Percentiles rank a stretch among this genome's conserved stretches.
These are phyloP conservation scores for Aeschynomene evenia DNA, from an alignment of 306 rosid species.

Conservation along the genomic window DNA sequence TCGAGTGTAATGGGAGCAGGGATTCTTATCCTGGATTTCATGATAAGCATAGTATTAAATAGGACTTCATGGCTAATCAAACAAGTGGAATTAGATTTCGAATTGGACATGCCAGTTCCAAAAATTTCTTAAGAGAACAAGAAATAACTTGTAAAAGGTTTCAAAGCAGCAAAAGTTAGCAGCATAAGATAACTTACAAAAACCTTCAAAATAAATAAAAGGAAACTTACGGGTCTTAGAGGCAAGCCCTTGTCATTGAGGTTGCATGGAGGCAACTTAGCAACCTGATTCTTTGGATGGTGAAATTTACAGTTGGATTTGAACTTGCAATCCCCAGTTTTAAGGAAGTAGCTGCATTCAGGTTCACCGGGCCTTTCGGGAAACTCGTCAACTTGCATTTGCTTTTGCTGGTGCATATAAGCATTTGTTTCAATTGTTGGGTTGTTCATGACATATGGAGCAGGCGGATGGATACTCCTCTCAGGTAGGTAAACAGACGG, in stretches of 20 bases:
- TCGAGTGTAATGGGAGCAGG: slow-evolving; percentile 74
- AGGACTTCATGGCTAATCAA: slow-evolving; percentile 11
- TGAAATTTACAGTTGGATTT: slow-evolving; percentile 84
- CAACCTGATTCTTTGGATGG: slow-evolving; percentile 72
- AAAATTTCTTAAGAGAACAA: too few species aligned
- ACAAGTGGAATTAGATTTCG: neutral
- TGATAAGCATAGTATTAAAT: neutral
- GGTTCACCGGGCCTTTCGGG: slow-evolving; percentile 98
- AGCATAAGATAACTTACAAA: slow-evolving; percentile 33
- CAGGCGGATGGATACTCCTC: slow-evolving; percentile 61
- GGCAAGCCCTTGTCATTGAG: slow-evolving; percentile 94
- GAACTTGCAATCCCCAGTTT: slow-evolving; percentile 88
- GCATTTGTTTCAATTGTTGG: slow-evolving; percentile 53
- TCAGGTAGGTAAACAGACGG: slow-evolving; percentile 66
- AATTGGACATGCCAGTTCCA: neutral
- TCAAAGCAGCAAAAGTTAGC: slow-evolving; percentile 1
- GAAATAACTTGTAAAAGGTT: neutral
- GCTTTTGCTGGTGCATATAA: slow-evolving; percentile 54
- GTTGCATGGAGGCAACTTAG: slow-evolving; percentile 45
- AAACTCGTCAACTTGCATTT: slow-evolving; percentile 51
- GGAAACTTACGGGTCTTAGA: slow-evolving; percentile 80
- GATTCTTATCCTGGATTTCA: slow-evolving; percentile 67
- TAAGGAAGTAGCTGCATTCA: slow-evolving; percentile 77
- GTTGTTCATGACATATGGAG: slow-evolving; percentile 55
- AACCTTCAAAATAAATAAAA: neutral